Evolutionary conservation across 2,329 filamentous ascomycete species (phyloP), one percentile per base, ranked within the genome.

Genomic region (Penicillium sp.): DNA sequence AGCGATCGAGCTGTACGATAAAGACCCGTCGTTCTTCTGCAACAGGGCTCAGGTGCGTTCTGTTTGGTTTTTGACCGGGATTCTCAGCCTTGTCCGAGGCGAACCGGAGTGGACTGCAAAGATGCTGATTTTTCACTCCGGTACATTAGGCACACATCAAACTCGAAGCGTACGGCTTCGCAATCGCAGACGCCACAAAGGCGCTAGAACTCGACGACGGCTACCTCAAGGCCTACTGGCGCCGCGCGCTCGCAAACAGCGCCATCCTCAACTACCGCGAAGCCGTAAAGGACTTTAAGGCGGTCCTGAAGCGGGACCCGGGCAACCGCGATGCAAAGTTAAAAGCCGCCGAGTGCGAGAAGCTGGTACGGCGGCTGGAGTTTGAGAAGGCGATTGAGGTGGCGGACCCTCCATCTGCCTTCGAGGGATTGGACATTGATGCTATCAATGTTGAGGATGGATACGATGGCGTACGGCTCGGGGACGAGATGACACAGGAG

Each of bases 321-420:
- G 83, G 82, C 70, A 97, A 97, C 79, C 93, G 93, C 71, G 92
- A 95, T 82, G 94, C 93, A 60, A 93, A 91, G 77, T 83, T 96
- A 69, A 97, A 96, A 82, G 83, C 96, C 70, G 88, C 91, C 64
- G 94, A 98, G 74, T 97, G 93, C 80, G 92, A 97, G 77, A 97
- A 96, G 84, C 88, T 97, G 70, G 92, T 98, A 67, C 93, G 94
- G 73, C 90, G 94, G 72, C 83, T 94, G 72, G 92, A 95, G 64
- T 99, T 99, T 79, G 90, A 96, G 70, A 93, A 92, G 70, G 95
- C 95, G 35, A 99, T 98, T 71, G 94, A 98, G 76, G 86, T 98
- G 50, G 88, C 90, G 62, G 95, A 98, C 70, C 91, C 94, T 67
- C 93, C 94, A 4, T 97, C 93, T 0, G 95, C 93, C 0, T 91